Base-by-base conservation (phyloP, 306 rosid species). In the Vigna reflexopilosa region DNA sequence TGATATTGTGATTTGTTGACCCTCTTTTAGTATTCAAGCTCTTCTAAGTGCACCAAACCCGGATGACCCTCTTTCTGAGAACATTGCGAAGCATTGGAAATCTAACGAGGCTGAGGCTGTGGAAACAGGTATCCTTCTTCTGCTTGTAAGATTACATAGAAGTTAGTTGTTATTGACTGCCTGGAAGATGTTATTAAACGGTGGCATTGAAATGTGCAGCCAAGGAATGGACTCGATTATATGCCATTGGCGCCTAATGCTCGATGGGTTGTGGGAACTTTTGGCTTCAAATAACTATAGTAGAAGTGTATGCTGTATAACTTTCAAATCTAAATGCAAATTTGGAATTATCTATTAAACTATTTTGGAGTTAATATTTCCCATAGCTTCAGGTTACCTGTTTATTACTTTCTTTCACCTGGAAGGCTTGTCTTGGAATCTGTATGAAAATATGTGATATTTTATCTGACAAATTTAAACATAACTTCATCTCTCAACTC, bases 31-130 rank as follows among this genome's bases (percentile, higher is more conserved):
- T 76, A 92, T 94, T 83, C 98, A 94, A 86, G 98, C 98, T 9
- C 98, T 94, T 68, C 86, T 94, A 76, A 94, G 98, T 80, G 98
- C 98, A 36, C 98, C 98, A 11, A 94, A 94, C 76, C 98, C 98
- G 0, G 98, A 94, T 17, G 98, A 94, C 80, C 98, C 98, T 1
- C 98, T 94, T 22, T 94, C 98, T 9, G 98, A 94, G 86, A 94
- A 94, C 86, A 92, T 94, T 32, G 98, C 98, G 1, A 94, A 94
- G 85, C 97, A 94, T 74, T 94, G 98, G 98, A 94, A 94, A 85
- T 48, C 86, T 4, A 94, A 92, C 0, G 98, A 94, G 82, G 97
- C 74, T 0, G 98, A 94, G 83, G 98, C 98, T 38, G 98, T 94
- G 52, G 98, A 94, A 93, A 94, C 97, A 61, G 98, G 98, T 92